Conservation (phyloP, 2,329 filamentous ascomycete species). For the Hypoxylon sp. region DNA sequence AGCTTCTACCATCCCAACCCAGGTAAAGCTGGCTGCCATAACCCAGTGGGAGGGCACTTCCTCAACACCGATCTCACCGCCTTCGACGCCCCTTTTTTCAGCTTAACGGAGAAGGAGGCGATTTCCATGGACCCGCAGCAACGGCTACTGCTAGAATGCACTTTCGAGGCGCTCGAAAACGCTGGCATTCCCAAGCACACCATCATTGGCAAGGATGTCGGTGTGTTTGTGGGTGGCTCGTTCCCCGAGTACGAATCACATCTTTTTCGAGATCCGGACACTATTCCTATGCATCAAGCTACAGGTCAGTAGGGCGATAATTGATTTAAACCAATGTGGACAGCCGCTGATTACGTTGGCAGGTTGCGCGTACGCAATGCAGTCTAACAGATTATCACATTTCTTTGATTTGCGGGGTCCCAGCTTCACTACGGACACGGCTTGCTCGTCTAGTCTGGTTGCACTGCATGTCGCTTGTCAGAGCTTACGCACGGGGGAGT, state of each 20-base stretch:
- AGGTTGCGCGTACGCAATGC: slow-evolving; percentile 66
- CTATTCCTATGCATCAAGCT: slow-evolving; percentile 67
- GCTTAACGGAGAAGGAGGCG: slow-evolving; percentile 65
- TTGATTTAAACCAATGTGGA: slow-evolving; percentile 4
- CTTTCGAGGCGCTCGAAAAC: slow-evolving; percentile 69
- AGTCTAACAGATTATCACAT: slow-evolving; percentile 69
- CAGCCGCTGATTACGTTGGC: slow-evolving; percentile 41
- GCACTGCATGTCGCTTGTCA: slow-evolving; percentile 67
- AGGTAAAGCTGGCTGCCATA: slow-evolving; percentile 56
- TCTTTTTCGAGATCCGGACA: slow-evolving; percentile 62
- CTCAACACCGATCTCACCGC: slow-evolving; percentile 62
- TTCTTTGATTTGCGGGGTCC: slow-evolving; percentile 70
- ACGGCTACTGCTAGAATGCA: slow-evolving; percentile 66
- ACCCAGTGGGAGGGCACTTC: slow-evolving; percentile 57
- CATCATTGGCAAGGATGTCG: slow-evolving; percentile 64
- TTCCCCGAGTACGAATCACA: slow-evolving; percentile 66
- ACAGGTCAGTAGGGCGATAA: slow-evolving; percentile 58
- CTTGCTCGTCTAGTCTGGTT: slow-evolving; percentile 67
- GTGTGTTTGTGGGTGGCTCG: slow-evolving; percentile 65
- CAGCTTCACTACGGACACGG: slow-evolving; percentile 67
- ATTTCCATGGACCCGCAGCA: slow-evolving; percentile 70
- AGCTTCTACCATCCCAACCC: slow-evolving; percentile 55
- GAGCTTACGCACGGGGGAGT: slow-evolving; percentile 64
- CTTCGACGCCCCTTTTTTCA: slow-evolving; percentile 69
- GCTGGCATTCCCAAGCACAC: slow-evolving; percentile 65